These are phyloP conservation scores for Monilinia aucupariae DNA, from an alignment of 2,329 filamentous ascomycete genomes.

Conservation along the genomic window DNA sequence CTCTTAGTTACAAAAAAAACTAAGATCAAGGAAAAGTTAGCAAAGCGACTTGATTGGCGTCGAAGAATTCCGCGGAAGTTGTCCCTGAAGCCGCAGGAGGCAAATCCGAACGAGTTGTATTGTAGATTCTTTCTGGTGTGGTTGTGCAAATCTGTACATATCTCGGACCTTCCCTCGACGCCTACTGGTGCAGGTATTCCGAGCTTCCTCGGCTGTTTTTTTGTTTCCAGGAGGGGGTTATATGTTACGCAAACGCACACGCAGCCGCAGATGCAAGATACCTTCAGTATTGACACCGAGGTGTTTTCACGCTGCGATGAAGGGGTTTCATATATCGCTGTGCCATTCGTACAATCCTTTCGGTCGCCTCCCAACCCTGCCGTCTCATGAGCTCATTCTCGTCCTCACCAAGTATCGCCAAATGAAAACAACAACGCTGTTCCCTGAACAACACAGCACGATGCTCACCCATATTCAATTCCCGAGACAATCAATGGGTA, in stretches of 20 bases:
- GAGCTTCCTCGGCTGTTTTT: background rate
- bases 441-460: constrained; percentile 8
- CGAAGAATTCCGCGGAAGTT: constrained; percentile 9
- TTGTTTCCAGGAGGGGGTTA: background rate
- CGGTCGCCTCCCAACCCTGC: background rate
- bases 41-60: constrained; percentile 2
- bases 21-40: constrained; percentile 2
- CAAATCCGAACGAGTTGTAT: constrained; percentile 4
- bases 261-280: background rate
- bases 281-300: background rate
- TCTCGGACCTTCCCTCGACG: background rate
- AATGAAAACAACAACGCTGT: constrained; percentile 10
- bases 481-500: background rate
- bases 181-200: constrained; percentile 3
- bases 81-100: constrained; percentile 5
- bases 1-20: background rate
- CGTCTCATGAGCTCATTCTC: background rate
- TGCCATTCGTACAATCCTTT: background rate
- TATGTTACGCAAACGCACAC: background rate
- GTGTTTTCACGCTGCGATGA: constrained; percentile 6
- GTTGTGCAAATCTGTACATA: constrained; percentile 6
- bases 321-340: background rate
- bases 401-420: background rate
- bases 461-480: constrained; percentile 1
- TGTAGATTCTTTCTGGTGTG: background rate